phyloP scores from a whole-genome alignment of 306 rosid species.

The Cucurbita pepo region DNA sequence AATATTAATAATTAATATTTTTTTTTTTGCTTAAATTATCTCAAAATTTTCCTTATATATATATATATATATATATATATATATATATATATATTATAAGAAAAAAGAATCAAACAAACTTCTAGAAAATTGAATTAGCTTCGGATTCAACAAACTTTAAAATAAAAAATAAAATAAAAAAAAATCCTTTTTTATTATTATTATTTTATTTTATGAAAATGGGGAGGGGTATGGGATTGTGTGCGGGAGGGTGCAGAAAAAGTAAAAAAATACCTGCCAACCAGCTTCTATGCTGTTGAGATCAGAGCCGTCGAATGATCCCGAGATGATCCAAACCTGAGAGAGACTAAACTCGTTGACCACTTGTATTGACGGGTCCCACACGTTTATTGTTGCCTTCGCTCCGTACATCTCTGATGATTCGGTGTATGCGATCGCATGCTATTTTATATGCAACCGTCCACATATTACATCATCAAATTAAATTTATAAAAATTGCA shows the following conservation, averaged over 20 bases:
- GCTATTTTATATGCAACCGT: conserved; percentile 9
- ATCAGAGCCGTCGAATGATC: conserved; percentile 89
- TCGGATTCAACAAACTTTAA: not conserved
- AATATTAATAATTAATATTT: too few relatives aligned
- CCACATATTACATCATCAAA: too few relatives aligned
- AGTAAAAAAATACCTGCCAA: conserved; percentile 74
- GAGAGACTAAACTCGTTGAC: conserved; percentile 83
- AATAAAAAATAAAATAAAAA: not conserved
- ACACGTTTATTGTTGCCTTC: conserved; percentile 76
- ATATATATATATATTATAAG: too few relatives aligned
- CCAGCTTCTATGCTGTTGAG: conserved; percentile 98
- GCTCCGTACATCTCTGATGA: conserved; percentile 62
- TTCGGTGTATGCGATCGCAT: conserved; percentile 79
- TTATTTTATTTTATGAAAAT: not conserved
- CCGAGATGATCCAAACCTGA: conserved; percentile 82
- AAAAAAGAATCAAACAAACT: not conserved
- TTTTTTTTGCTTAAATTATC: too few relatives aligned
- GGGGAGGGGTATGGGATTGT: not conserved
- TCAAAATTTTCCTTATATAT: too few relatives aligned
- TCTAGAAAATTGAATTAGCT: not conserved
- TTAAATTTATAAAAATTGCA: too few relatives aligned
- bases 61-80: too few relatives aligned
- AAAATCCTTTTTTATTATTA: too few relatives aligned
- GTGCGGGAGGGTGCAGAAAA: conserved; percentile 8
- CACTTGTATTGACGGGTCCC: conserved; percentile 71